Conservation (phyloP, 1,284 basidiomycete genomes). For the Cryptococcus neoformans region DNA sequence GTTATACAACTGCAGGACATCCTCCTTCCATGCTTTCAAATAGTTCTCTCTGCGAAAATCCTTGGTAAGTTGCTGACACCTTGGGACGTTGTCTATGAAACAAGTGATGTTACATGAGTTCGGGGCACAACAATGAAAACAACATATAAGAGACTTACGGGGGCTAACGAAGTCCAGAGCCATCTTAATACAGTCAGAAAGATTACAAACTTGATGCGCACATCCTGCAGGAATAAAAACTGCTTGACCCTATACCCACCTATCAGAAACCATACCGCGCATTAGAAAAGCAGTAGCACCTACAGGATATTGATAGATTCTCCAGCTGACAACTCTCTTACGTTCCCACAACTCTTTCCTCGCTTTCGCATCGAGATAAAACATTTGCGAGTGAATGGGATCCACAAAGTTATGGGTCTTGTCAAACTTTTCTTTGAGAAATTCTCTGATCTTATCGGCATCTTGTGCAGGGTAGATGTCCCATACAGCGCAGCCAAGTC, state of each 20-base stretch:
- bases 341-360: slow-evolving; percentile 66
- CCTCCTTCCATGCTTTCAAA: slow-evolving; percentile 85
- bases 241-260: slow-evolving; percentile 64
- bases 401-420: slow-evolving; percentile 53
- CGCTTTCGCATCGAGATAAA: slow-evolving; percentile 72
- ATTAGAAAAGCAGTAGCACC: slow-evolving; percentile 8
- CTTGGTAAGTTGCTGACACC: slow-evolving; percentile 76
- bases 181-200: slow-evolving; percentile 91
- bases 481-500: slow-evolving; percentile 82
- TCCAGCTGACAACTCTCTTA: slow-evolving; percentile 69
- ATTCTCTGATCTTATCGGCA: slow-evolving; percentile 70
- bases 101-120: neutral
- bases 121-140: neutral
- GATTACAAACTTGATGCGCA: slow-evolving; percentile 76
- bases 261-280: too few relatives aligned
- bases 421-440: slow-evolving; percentile 56
- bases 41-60: slow-evolving; percentile 90
- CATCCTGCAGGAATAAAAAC: slow-evolving; percentile 95
- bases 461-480: slow-evolving; percentile 84
- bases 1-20: slow-evolving; percentile 82
- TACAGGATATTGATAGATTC: slow-evolving; percentile 76
- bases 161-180: slow-evolving; percentile 95
- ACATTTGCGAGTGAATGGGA: slow-evolving; percentile 86
- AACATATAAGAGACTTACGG: slow-evolving; percentile 28
- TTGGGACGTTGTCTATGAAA: slow-evolving; percentile 67